Conservation (phyloP, 163 green algal genomes). For the Scenedesmus sp. region DNA sequence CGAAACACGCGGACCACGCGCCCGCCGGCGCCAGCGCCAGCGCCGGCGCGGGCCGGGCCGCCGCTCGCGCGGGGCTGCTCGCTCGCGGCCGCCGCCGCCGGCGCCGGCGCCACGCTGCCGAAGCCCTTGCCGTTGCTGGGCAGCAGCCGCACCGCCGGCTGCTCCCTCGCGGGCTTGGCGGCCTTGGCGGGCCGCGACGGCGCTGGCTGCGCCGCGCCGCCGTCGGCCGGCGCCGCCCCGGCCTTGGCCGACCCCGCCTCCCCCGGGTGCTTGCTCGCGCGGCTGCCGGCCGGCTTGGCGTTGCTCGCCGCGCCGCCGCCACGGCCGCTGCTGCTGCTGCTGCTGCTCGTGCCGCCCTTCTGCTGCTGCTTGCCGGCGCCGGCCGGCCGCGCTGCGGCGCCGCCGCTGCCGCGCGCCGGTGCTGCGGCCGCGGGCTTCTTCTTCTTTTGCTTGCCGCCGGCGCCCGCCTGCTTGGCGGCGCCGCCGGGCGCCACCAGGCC, state of each 20-base stretch:
- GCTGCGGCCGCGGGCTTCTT: no score
- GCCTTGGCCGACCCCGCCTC: no score
- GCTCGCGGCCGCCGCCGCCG: constrained; percentile 1
- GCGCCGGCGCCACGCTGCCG: constrained; percentile 5
- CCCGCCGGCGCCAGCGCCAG: not conserved
- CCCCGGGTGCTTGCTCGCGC: not conserved
- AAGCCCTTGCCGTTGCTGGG: constrained; percentile 34
- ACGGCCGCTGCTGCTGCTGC: not conserved
- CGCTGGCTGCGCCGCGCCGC: not conserved
- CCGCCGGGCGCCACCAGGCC: no score
- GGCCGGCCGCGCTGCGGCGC: no score
- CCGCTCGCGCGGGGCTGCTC: not conserved
- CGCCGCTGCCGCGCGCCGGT: not conserved
- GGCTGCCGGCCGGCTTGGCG: not conserved
- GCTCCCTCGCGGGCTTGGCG: not conserved
- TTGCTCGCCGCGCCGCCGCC: not conserved
- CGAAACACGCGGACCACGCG: constrained; percentile 25
- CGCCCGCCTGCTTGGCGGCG: no score
- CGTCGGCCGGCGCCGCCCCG: not conserved
- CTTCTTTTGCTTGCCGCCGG: no score
- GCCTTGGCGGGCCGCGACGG: not conserved
- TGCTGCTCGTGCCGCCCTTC: no score
- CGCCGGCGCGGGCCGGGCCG: not conserved
- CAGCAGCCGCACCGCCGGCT: not conserved
- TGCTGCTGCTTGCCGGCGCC: not conserved